Conservation (phyloP, 208 protist species). For the Vickermania ingenoplastis region DNA sequence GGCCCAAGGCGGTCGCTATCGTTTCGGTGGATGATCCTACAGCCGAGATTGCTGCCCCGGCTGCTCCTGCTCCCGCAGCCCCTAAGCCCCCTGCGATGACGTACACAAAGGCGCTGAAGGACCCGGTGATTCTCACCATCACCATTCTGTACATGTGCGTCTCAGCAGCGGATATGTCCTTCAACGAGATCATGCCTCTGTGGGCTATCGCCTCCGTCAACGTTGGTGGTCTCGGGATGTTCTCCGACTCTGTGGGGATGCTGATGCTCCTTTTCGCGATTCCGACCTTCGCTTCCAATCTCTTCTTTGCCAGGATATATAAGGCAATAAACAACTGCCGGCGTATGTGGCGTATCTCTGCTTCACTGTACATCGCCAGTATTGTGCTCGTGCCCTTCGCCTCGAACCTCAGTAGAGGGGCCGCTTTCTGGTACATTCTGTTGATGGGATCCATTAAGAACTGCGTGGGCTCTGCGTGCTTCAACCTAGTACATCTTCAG, state of each 20-base stretch:
- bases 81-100: constrained; percentile 1
- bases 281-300: constrained; percentile 27
- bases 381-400: constrained; percentile 12
- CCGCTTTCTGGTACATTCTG: constrained; percentile 13
- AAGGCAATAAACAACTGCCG: constrained; percentile 21
- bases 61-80: not conserved
- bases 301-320: constrained; percentile 27
- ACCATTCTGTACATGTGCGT: constrained; percentile 31
- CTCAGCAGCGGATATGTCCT: constrained; percentile 21
- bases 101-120: constrained; percentile 3
- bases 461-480: constrained; percentile 36
- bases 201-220: constrained; percentile 25
- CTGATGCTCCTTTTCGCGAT: constrained; percentile 37
- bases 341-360: constrained; percentile 25
- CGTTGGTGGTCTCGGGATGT: constrained; percentile 27
- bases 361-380: constrained; percentile 3
- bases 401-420: not conserved
- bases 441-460: constrained; percentile 17
- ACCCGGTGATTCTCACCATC: constrained; percentile 28
- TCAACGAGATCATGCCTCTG: constrained; percentile 27
- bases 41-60: not conserved
- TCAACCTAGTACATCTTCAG: constrained; percentile 41
- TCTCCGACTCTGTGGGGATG: constrained; percentile 12
- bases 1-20: not conserved
- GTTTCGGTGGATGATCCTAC: not conserved